Base-by-base conservation (phyloP, 306 rosid species). In the Dalbergia cochinchinensis region DNA sequence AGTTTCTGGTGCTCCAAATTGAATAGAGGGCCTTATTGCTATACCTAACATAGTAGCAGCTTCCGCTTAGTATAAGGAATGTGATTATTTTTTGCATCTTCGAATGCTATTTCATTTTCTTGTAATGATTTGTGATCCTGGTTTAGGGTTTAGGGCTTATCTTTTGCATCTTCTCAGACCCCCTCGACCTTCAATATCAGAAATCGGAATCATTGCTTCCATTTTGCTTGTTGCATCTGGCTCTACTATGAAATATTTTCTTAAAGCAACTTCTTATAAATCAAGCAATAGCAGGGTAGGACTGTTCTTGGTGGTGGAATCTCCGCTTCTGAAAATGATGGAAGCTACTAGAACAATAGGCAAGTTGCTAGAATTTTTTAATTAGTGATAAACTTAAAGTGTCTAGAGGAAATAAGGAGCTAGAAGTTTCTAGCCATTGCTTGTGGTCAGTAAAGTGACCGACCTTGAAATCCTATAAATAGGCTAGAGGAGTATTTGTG, bases 211-310 rank as follows among this genome's bases (percentile, higher is more conserved):
- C 53, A 18, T 19, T 48, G 37, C 39, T 19, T 3, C 62, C 11
- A 16, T 75, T 48, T 74, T 31, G 35, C 65, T 64, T 65, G 53
- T 76, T 63, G 63, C 35, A 39, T 7, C 19, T 47, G 9, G 19
- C 18, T 62, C 13, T 59, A 59, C 4, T 20, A 22, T 59, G 14
- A 22, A 9, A 59, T 59, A 5, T 11, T 20, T 10, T 20, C 15
- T 22, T 59, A 22, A 11, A 0, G 34, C n/a, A 20, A 59, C n/a
- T 11, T 45, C 47, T 62, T 34, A 63, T 75, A 62, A 60, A 62
- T 47, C 70, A 44, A 44, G 50, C 50, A 9, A 10, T 44, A 44
- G 50, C 50, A 44, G 50, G 41, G 41, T 44, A 26, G 26, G 4
- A 3, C 58, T 74, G 33, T 8, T 45, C 47, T 26, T 45, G n/a